Percentiles rank a stretch among this genome's conserved stretches.
These are phyloP conservation scores for Thecamonas trahens DNA, from an alignment of 78 protist species.

Conservation along the genomic window DNA sequence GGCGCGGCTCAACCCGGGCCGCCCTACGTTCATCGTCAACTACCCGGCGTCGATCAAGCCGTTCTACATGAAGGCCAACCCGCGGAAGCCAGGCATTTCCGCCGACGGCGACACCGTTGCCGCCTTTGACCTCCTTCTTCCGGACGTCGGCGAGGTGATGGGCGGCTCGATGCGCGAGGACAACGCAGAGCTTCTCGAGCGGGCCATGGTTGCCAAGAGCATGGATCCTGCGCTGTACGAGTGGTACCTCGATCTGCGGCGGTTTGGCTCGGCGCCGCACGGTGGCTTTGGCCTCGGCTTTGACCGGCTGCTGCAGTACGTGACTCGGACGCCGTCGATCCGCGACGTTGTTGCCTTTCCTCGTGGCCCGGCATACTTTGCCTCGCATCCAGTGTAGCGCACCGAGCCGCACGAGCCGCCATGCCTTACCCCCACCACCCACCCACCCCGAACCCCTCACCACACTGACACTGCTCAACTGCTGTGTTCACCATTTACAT, in stretches of 20 bases:
- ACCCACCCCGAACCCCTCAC: too few relatives aligned
- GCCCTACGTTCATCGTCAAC: slow-evolving; percentile 40
- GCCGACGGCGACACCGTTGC: slow-evolving; percentile 31
- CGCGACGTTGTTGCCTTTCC: slow-evolving; percentile 80
- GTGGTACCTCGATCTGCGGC: slow-evolving; percentile 70
- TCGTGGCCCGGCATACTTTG: too few relatives aligned
- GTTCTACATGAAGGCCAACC: slow-evolving; percentile 72
- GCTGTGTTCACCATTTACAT: too few relatives aligned
- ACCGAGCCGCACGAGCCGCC: too few relatives aligned
- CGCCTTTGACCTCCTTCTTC: slow-evolving; percentile 74
- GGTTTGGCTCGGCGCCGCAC: slow-evolving; percentile 76
- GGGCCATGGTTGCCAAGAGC: not conserved
- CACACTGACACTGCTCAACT: too few relatives aligned
- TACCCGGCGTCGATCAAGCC: slow-evolving; percentile 65
- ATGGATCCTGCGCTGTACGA: slow-evolving; percentile 16
- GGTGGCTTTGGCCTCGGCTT: slow-evolving; percentile 86
- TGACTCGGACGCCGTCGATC: slow-evolving; percentile 61
- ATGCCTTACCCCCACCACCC: too few relatives aligned
- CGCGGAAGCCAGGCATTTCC: slow-evolving; percentile 26
- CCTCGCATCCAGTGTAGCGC: too few relatives aligned
- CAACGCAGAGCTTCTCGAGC: slow-evolving; percentile 12
- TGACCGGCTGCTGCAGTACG: slow-evolving; percentile 67
- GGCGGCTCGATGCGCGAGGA: slow-evolving; percentile 85
- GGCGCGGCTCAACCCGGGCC: slow-evolving; percentile 34
- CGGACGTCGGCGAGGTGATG: slow-evolving; percentile 79